Conservation (phyloP, 1,284 basidiomycete species). For the Apiotrichum laibachii region DNA sequence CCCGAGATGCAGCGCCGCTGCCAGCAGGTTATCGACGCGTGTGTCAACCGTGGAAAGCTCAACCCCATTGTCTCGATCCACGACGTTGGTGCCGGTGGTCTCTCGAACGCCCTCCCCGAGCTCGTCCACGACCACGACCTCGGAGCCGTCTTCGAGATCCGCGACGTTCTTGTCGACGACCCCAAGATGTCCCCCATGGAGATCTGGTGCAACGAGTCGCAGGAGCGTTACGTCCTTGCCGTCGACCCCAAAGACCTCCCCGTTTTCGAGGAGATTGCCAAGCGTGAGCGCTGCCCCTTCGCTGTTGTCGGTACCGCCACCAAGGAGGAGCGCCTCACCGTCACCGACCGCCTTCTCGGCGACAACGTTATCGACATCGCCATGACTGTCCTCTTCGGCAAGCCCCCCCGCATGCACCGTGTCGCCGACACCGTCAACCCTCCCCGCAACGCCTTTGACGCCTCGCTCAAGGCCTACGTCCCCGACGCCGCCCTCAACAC, state of each 20-base stretch:
- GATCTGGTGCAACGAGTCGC: slow-evolving; percentile 99
- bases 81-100: slow-evolving; percentile 94
- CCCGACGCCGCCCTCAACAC: slow-evolving; percentile 54
- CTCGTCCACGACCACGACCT: slow-evolving; percentile 91
- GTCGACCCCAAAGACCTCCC: slow-evolving; percentile 61
- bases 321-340: slow-evolving; percentile 73
- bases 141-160: slow-evolving; percentile 91
- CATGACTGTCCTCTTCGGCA: slow-evolving; percentile 96
- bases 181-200: slow-evolving; percentile 97
- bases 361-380: slow-evolving; percentile 80
- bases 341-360: slow-evolving; percentile 78
- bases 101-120: slow-evolving; percentile 96
- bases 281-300: slow-evolving; percentile 82
- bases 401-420: slow-evolving; percentile 88
- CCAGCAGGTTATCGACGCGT: slow-evolving; percentile 96
- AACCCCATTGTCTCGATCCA: slow-evolving; percentile 96
- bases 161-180: slow-evolving; percentile 89
- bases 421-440: slow-evolving; percentile 61
- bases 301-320: slow-evolving; percentile 88
- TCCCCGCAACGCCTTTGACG: slow-evolving; percentile 65
- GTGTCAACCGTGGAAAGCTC: slow-evolving; percentile 60
- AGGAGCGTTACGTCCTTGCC: slow-evolving; percentile 96
- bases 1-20: slow-evolving; percentile 97
- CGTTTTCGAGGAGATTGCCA: slow-evolving; percentile 72
- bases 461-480: slow-evolving; percentile 66